These are phyloP conservation scores for Helicocarpus griseus DNA, from an alignment of 2,329 filamentous ascomycete species.

Conservation along the genomic window DNA sequence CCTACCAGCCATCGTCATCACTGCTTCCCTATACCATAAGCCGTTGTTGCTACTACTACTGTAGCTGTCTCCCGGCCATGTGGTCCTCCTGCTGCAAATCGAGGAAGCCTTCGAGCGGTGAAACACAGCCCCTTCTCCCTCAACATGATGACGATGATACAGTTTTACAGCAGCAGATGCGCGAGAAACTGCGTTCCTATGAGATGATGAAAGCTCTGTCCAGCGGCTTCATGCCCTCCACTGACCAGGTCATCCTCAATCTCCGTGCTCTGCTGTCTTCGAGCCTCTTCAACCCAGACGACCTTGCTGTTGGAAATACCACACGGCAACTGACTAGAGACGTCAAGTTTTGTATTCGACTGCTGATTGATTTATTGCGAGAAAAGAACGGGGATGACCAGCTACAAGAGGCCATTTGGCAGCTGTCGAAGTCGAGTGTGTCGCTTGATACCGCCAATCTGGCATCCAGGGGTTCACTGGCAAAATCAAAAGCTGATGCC, in stretches of 20 bases:
- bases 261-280: constrained; percentile 69
- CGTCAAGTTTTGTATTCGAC: constrained; percentile 61
- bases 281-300: constrained; percentile 65
- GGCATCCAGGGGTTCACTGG: constrained; percentile 48
- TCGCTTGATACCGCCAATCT: constrained; percentile 58
- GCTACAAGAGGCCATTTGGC: constrained; percentile 88
- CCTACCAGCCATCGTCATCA: neutral
- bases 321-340: constrained; percentile 65
- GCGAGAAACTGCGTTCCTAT: constrained; percentile 86
- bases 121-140: constrained; percentile 70
- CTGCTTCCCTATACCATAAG: no score
- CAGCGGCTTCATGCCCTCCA: constrained; percentile 86
- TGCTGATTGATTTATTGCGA: constrained; percentile 71
- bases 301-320: constrained; percentile 64
- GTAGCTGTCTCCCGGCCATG: constrained; percentile 34
- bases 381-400: constrained; percentile 79
- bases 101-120: constrained; percentile 44
- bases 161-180: constrained; percentile 61
- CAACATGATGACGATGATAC: constrained; percentile 58
- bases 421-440: constrained; percentile 62
- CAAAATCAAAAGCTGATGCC: constrained; percentile 60
- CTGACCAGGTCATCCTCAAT: constrained; percentile 70
- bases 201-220: constrained; percentile 78
- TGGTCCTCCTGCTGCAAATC: constrained; percentile 54
- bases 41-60: no score